A percentile compares a stretch with the other conserved stretches of the same genome.
Evolutionary conservation across 768 basidiomycete species (phyloP).

Genomic region (Suillus subaureus): DNA sequence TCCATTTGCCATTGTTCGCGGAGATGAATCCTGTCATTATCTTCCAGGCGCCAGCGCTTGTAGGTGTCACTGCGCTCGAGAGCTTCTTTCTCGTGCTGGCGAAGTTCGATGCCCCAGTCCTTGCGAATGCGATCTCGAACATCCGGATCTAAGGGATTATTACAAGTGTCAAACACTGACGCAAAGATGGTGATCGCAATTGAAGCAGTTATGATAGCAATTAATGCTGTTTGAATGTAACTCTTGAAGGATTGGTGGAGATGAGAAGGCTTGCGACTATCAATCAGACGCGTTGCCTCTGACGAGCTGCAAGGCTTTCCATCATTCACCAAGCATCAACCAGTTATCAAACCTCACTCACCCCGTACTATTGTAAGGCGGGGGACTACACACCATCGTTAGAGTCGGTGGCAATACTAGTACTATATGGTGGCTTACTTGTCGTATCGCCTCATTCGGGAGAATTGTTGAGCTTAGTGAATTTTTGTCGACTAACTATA

Average conservation of each 20-base stretch:
- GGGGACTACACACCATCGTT: neutral
- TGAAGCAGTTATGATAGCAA: neutral
- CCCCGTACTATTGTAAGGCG: neutral
- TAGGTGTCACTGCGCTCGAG: too few relatives aligned
- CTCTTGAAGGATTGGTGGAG: neutral
- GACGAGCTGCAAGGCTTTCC: neutral
- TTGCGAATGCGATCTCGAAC: neutral
- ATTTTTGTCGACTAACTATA: neutral
- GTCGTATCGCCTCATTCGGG: neutral
- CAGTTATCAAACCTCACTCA: neutral
- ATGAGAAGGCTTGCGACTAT: neutral
- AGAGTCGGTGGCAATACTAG: neutral
- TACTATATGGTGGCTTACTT: neutral
- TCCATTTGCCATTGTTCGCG: too few relatives aligned
- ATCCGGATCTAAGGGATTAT: slow-evolving; percentile 22
- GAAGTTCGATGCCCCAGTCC: too few relatives aligned
- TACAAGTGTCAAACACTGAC: slow-evolving; percentile 16
- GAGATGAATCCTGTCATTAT: too few relatives aligned
- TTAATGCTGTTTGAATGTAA: neutral
- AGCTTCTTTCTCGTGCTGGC: too few relatives aligned
- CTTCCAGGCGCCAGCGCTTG: too few relatives aligned
- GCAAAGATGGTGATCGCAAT: neutral
- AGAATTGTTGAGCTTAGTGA: neutral
- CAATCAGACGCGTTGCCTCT: too few relatives aligned
- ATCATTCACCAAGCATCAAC: neutral